Evolutionary conservation across 2,329 filamentous ascomycete genomes (phyloP), one percentile per base, ranked within the genome.

Genomic region (Talaromyces sp.): DNA sequence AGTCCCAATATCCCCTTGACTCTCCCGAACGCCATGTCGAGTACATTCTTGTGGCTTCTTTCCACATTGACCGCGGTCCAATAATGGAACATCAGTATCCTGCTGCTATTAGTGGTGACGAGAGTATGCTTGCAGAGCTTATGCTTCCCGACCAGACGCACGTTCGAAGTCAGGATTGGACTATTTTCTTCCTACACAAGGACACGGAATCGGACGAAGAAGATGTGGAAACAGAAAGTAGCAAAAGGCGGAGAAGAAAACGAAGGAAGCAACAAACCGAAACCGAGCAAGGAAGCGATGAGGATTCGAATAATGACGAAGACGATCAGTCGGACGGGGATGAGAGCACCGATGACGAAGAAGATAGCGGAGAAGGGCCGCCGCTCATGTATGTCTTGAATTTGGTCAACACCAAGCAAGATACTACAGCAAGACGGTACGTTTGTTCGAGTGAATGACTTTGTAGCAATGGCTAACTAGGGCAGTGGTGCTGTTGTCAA

Each of bases 71-170:
- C 73, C 86, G 90, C 55, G 94, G 94, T 2, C 93, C 93, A 48
- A 86, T 97, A 66, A 97, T 99, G 94, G 94, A 99, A 71, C 92
- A 99, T 71, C 94, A 99, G 71, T 99, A 93, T 70, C 94, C 94
- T 0, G 87, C 90, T 41, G 87, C 93, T 53, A 97, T 99, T 62
- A 97, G 91, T 53, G 93, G 94, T 33, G 93, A 99, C 71, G 94
- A 99, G 77, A 89, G 96, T 68, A 97, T 97, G 92, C 77, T 99
- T 69, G 94, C 94, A 6, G 94, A 99, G 78, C 84, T 99, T 68
- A 99, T 99, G 94, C 78, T 99, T 71, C 94, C 94, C 0, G 94
- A 99, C 74, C 93, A 97, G 75, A 91, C 93, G 21, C 94, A 99
- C 75, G 86, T 94, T 61, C 85, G 94, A 39, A 93, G 89, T 69